These are phyloP conservation scores for Yamadazyma trypodendri DNA, from an alignment of 1,139 yeast genomes.

Conservation along the genomic window DNA sequence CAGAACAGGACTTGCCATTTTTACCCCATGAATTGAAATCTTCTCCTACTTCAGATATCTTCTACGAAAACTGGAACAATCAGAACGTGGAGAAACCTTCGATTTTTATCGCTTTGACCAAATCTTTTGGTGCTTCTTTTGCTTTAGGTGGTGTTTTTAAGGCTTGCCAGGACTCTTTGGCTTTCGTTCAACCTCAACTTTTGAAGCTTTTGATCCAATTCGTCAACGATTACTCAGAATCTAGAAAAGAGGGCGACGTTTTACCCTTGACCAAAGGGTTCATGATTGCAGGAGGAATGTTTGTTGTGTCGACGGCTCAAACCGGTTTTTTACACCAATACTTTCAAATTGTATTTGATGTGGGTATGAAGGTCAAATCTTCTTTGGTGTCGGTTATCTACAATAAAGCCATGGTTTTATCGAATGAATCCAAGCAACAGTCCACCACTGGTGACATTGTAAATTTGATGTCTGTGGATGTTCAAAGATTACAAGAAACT, in stretches of 20 bases:
- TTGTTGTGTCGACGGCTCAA: conserved; percentile 75
- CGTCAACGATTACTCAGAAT: conserved; percentile 70
- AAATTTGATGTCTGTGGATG: conserved; percentile 94
- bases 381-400: conserved; percentile 78
- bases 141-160: conserved; percentile 77
- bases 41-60: conserved; percentile 43
- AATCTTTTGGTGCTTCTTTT: conserved; percentile 72
- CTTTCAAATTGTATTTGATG: conserved; percentile 82
- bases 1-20: conserved; percentile 77
- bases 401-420: conserved; percentile 73
- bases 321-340: conserved; percentile 89
- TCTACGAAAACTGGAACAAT: conserved; percentile 63
- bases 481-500: conserved; percentile 89
- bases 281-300: conserved; percentile 82
- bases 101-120: conserved; percentile 56
- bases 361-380: conserved; percentile 87
- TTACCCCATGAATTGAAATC: conserved; percentile 69
- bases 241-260: conserved; percentile 32
- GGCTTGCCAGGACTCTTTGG: conserved; percentile 71
- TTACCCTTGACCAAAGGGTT: conserved; percentile 77
- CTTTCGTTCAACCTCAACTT: conserved; percentile 88
- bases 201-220: conserved; percentile 72
- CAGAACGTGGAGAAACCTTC: conserved; percentile 54
- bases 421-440: conserved; percentile 78
- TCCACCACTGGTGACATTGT: conserved; percentile 97